Percentiles rank a stretch among this genome's conserved stretches.
Conservation (phyloP, 306 rosid genomes). For the Quercus variabilis region DNA sequence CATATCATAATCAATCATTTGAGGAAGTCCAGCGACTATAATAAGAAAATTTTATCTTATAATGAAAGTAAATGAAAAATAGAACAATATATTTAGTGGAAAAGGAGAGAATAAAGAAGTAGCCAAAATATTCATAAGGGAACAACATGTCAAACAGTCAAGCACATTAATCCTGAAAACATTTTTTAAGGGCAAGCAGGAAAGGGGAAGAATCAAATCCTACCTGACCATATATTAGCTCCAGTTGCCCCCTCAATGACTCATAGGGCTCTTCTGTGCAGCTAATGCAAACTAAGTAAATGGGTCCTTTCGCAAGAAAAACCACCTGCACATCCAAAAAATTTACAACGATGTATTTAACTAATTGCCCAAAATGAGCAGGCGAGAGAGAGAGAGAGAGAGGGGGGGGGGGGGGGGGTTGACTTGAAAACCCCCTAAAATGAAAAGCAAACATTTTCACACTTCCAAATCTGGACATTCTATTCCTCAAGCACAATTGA, state of each 20-base stretch:
- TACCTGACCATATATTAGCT: slow-evolving; percentile 92
- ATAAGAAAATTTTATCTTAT: slow-evolving; percentile 6
- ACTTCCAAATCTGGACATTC: background rate
- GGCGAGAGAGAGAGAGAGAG: too few species aligned
- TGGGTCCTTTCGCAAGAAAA: slow-evolving; percentile 95
- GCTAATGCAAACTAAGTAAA: slow-evolving; percentile 92
- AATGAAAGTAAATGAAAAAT: background rate
- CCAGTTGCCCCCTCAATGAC: slow-evolving; percentile 79
- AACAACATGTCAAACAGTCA: slow-evolving; percentile 12
- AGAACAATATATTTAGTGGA: background rate
- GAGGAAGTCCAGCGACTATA: slow-evolving; percentile 24
- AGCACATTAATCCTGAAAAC: slow-evolving; percentile 6
- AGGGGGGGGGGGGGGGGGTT: too few species aligned
- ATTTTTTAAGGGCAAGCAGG: background rate
- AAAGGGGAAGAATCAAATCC: slow-evolving; percentile 26
- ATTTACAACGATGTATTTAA: slow-evolving; percentile 11
- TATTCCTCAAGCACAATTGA: background rate
- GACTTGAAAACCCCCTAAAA: background rate
- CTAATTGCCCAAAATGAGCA: background rate
- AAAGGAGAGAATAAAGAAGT: background rate
- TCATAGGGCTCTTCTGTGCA: slow-evolving; percentile 94
- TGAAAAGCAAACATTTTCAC: background rate
- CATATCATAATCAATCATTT: slow-evolving; percentile 20
- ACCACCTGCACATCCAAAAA: slow-evolving; percentile 54
- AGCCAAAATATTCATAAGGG: background rate